Base-by-base conservation (phyloP, 2,329 filamentous ascomycete genomes). In the Sporothrix pseudoabietina region DNA sequence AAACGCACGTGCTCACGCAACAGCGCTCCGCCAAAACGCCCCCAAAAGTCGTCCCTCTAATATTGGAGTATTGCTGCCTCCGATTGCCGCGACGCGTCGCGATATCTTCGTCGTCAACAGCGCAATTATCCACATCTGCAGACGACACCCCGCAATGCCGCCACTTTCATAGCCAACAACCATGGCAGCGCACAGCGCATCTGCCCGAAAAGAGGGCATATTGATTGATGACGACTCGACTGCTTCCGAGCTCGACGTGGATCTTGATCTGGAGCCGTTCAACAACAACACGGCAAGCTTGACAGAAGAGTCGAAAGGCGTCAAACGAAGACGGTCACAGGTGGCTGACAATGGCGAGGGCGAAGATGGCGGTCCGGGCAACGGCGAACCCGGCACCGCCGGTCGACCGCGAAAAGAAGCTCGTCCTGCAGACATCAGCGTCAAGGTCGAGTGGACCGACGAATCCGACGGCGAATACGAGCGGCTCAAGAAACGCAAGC, bases 391-490 rank as follows among this genome's bases (percentile, higher is more conserved):
- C 32, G 10, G 81, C 26, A 44, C 10, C 4, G 22, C 4, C 6
- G 39, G 30, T 4, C 8, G 22, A 14, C 55, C 22, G 9, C 9
- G 14, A 32, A 70, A 52, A 41, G 55, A 32, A 30, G 26, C 3
- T 1, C 71, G 35, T 19, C 71, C 32, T 14, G 30, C 63, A 19
- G 83, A 85, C 73, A 86, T 85, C 76, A 82, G 86, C 1, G 52
- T 82, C n/a, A 75, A 76, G 59, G 72, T 76, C 16, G 75, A 76
- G 35, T 88, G 85, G 85, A 87, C 86, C 3, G 88, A 89, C 73
- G 88, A 91, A 49, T 88, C 88, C 1, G 86, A 88, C 35, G 84
- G 85, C 30, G 85, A 86, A 8, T 93, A 93, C 75, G 82, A 87
- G 55, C 85, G 86, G n/a, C 90, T 89, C 79, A 91, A 90, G 78